A percentile compares a stretch with the other conserved stretches of the same genome.
These are phyloP conservation scores for Aspergillus incahuasiensis DNA, from an alignment of 495 filamentous ascomycete species.

Conservation along the genomic window DNA sequence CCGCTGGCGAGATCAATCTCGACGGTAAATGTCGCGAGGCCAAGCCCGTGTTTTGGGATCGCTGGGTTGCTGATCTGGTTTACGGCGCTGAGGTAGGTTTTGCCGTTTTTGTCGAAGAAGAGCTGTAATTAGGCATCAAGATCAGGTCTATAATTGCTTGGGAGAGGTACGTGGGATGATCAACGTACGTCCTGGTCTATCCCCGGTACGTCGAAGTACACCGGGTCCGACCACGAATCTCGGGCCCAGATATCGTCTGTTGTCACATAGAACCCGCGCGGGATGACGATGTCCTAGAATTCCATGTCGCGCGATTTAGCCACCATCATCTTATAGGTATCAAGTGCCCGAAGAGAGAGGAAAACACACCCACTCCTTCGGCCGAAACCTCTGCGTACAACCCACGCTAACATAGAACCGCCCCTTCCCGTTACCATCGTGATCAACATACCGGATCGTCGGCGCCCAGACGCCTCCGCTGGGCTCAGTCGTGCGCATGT, in stretches of 20 bases:
- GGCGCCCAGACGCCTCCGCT: slow-evolving; percentile 45
- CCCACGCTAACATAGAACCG: background rate
- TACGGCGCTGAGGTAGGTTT: background rate
- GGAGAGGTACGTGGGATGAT: no score
- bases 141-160: no score
- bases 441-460: slow-evolving; percentile 35
- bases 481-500: slow-evolving; percentile 53
- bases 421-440: slow-evolving; percentile 1
- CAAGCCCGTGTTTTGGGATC: background rate
- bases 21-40: background rate
- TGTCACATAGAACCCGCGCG: background rate
- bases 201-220: background rate
- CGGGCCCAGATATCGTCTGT: background rate
- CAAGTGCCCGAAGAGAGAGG: no score
- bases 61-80: background rate
- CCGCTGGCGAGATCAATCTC: background rate
- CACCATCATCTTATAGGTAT: background rate
- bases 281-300: background rate
- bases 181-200: background rate
- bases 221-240: background rate
- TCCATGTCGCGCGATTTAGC: background rate
- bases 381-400: background rate
- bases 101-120: background rate
- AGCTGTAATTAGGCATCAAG: no score
- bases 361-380: background rate